Base-by-base conservation (phyloP, 306 rosid species). In the Phaseolus lunatus region DNA sequence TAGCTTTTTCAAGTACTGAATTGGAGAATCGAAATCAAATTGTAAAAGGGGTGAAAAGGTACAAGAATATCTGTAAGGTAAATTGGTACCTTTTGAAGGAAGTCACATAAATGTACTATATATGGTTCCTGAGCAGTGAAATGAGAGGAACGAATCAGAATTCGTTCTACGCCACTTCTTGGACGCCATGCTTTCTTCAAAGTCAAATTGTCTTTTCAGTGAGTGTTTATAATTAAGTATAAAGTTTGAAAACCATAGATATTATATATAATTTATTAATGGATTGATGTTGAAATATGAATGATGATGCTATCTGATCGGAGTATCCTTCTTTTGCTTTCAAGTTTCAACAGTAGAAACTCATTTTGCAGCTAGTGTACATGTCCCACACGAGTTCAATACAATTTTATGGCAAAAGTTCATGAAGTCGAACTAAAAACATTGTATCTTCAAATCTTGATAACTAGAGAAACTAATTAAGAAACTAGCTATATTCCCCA, bases 151-250 rank as follows among this genome's bases (percentile, higher is more conserved):
- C 70, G 59, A 65, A 71, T 64, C 71, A 65, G 61, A 63, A 72
- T 69, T 82, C 73, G 76, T 82, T 63, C 54, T 57, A 18, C 27
- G 14, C 27, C 24, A 56, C 52, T 27, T 29, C 63, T 18, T 13
- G 24, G 35, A 64, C 22, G n/a, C 35, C 79, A 64, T 66, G 53
- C 65, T 58, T 81, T 68, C 7, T 29, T 56, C 80, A 13, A 66
- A 71, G 79, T 77, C 78, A 65, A 81, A 70, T 71, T 33, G 86
- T 72, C 85, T 72, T 82, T 82, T 71, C 74, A 47, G 54, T 23
- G 35, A 76, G 78, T 15, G 79, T 77, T 64, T 64, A 71, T 65
- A 12, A 71, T 77, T 54, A 33, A 64, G 43, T 77, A 62, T 66
- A 71, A 77, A 54, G 78, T 63, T 62, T 57, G 56, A 76, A 64